These are phyloP conservation scores for Rhodomyrtus psidioides DNA, from an alignment of 441 rosid species.

Conservation along the genomic window DNA sequence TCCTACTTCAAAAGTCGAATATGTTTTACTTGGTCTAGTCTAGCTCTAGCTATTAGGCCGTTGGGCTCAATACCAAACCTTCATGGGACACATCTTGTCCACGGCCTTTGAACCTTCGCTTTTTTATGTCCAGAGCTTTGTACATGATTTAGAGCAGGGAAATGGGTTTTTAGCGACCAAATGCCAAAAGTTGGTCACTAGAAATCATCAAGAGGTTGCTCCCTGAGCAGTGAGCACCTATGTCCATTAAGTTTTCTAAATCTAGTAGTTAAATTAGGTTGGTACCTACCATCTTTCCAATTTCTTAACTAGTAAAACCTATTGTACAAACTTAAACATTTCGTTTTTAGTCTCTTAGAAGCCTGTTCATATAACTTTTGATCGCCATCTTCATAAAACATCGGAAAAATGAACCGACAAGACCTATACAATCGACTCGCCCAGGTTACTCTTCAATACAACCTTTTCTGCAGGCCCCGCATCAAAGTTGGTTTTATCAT, in stretches of 20 bases:
- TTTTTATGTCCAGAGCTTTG: neutral
- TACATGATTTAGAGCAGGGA: neutral
- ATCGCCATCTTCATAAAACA: neutral
- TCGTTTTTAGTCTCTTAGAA: neutral
- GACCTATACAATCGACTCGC: conserved; percentile 50
- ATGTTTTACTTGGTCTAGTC: neutral
- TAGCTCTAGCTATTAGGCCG: neutral
- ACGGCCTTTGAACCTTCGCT: neutral
- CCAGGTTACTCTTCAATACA: conserved; percentile 46
- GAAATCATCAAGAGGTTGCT: neutral
- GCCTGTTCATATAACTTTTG: neutral
- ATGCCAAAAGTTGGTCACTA: neutral
- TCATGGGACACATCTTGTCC: neutral
- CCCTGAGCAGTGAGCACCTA: neutral
- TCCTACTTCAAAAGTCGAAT: neutral
- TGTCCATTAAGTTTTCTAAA: too few species aligned
- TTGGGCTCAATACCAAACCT: neutral
- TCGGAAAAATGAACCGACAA: neutral
- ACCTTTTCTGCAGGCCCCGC: conserved; percentile 89
- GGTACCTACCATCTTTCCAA: neutral
- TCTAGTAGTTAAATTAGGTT: neutral
- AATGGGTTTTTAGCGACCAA: neutral
- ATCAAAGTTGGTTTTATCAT: conserved; percentile 67
- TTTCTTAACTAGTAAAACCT: neutral
- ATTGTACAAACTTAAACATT: neutral